Base-by-base conservation (phyloP, 805 yeast genomes). In the Debaryomyces prosopidis region DNA sequence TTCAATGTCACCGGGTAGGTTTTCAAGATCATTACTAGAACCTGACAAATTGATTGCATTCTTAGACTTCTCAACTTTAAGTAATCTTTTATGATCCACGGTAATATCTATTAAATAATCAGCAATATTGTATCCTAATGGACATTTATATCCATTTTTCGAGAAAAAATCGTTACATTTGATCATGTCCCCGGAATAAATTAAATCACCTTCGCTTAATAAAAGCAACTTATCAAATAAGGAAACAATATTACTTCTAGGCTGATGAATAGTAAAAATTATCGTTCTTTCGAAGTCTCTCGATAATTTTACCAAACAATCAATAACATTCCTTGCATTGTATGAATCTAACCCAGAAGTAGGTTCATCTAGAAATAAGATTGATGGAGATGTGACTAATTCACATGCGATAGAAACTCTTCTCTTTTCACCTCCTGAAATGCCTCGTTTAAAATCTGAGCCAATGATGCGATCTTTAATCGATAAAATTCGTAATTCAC, bases 261-360 rank as follows among this genome's bases (percentile, higher is more conserved):
- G 99, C 62, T 94, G 99, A 68, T 94, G 99, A 52, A 94, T 94
- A 0, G 99, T 89, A 62, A 94, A 86, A 1, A 94, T 81, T 40
- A 94, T 82, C 0, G 99, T 92, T 60, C 98, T 82, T 48, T 87
- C 84, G 63, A 84, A 87, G 55, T 83, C 85, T 46, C 83, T 76
- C 0, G 97, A 89, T 46, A 94, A 74, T 46, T 86, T 78, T 2
- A 87, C 92, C 37, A 94, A 74, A 49, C 89, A 79, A 49, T 90
- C 97, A 36, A 94, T 76, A 6, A 94, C 99, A 55, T 91, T 89
- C 59, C 81, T 83, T 0, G 99, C 98, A 66, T 91, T 92, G 62
- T 81, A 92, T 6, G 97, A 84, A 63, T 94, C 99, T 47, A 94
- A 73, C 0, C 99, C 99, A 0, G 97, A 89, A 0, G 99, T 89